Percentiles rank a stretch among this genome's conserved stretches.
phyloP scores from a whole-genome alignment of 495 filamentous ascomycete species.

The Talaromyces stipitatus region DNA sequence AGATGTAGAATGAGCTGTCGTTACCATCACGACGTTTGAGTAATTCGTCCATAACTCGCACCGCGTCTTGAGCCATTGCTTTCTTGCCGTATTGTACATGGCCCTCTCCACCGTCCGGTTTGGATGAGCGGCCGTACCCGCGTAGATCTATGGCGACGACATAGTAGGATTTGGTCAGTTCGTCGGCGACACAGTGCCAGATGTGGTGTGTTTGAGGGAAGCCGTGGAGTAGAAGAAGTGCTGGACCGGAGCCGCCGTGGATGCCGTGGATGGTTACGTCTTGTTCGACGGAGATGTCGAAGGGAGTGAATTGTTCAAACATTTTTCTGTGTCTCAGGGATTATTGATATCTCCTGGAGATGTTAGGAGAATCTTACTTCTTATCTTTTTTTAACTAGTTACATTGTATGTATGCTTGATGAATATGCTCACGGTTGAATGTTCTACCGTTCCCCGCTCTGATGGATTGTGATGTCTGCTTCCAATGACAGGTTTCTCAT shows the following conservation, averaged over 20 bases:
- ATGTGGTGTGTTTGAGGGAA: slow-evolving; percentile 30
- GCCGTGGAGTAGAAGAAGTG: slow-evolving; percentile 34
- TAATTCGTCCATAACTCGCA: slow-evolving; percentile 21
- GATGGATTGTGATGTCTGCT: neutral
- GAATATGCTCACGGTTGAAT: neutral
- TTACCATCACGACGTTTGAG: neutral
- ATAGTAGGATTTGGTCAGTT: slow-evolving; percentile 19
- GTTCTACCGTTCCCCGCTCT: neutral
- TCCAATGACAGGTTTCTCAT: neutral
- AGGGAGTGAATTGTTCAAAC: slow-evolving; percentile 1
- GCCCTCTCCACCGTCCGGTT: slow-evolving; percentile 16
- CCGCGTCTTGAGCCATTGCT: slow-evolving; percentile 25
- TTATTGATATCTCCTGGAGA: neutral
- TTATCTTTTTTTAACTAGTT: neutral
- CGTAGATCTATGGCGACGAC: slow-evolving; percentile 29
- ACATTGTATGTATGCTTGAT: neutral
- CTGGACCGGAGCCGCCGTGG: slow-evolving; percentile 15
- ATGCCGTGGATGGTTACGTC: slow-evolving; percentile 23
- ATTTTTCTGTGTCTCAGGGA: neutral
- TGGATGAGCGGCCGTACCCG: slow-evolving; percentile 32
- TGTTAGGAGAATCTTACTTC: neutral
- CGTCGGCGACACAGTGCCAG: slow-evolving; percentile 25
- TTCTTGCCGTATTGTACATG: slow-evolving; percentile 22
- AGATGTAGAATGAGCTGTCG: slow-evolving; percentile 16
- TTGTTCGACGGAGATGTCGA: slow-evolving; percentile 8